phyloP scores from a whole-genome alignment of 2,329 filamentous ascomycete genomes.

The Teratosphaeriaceae sp. region DNA sequence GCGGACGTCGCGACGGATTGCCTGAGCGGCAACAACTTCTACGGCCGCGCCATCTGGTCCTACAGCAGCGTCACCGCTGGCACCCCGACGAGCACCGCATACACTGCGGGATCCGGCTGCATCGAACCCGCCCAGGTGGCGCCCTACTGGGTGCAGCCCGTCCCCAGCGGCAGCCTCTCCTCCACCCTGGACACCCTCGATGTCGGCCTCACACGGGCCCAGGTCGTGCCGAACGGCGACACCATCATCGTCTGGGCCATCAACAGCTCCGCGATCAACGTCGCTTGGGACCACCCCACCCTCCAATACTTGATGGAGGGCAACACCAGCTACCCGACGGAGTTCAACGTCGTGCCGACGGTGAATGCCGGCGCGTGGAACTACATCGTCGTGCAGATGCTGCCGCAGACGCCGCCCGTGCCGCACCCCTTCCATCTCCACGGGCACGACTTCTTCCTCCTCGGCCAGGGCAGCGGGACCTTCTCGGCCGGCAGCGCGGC shows the following conservation, averaged over 20 bases:
- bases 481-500: slow-evolving; percentile 23
- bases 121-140: slow-evolving; percentile 22
- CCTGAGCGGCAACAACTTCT: slow-evolving; percentile 26
- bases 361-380: slow-evolving; percentile 26
- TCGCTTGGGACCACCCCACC: slow-evolving; percentile 39
- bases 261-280: slow-evolving; percentile 36
- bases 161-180: slow-evolving; percentile 22
- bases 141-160: slow-evolving; percentile 29
- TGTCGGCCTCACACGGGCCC: slow-evolving; percentile 26
- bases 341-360: slow-evolving; percentile 36
- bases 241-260: slow-evolving; percentile 36
- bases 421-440: slow-evolving; percentile 36
- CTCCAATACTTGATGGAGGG: slow-evolving; percentile 37
- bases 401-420: slow-evolving; percentile 27
- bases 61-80: slow-evolving; percentile 22
- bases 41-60: slow-evolving; percentile 32
- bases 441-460: slow-evolving; percentile 31
- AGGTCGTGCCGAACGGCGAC: slow-evolving; percentile 31
- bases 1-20: slow-evolving; percentile 33
- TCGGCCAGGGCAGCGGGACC: slow-evolving; percentile 22
- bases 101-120: slow-evolving; percentile 23
- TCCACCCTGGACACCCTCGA: slow-evolving; percentile 15
- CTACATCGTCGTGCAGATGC: slow-evolving; percentile 37
- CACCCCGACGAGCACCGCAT: slow-evolving; percentile 18
- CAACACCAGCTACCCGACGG: slow-evolving; percentile 35